A percentile compares a stretch with the other conserved stretches of the same genome.
Conservation (phyloP, 768 basidiomycete species). For the Lentinula guzmanii region DNA sequence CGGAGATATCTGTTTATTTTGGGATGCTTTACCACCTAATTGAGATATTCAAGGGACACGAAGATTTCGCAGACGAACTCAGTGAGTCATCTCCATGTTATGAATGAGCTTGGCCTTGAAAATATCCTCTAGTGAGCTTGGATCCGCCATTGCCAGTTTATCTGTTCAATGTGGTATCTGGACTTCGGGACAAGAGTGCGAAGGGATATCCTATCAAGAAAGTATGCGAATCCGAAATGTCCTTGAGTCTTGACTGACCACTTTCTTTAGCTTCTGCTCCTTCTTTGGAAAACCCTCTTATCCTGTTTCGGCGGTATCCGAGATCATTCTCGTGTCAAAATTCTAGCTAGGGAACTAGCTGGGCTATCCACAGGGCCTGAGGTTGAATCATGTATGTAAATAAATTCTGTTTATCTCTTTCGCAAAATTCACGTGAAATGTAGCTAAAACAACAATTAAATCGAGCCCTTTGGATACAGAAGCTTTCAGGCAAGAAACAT, state of each 20-base stretch:
- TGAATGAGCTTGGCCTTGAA: constrained; percentile 6
- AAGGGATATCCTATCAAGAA: constrained; percentile 98
- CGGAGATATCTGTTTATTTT: constrained; percentile 88
- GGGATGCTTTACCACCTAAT: constrained; percentile 95
- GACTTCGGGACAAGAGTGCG: constrained; percentile 86
- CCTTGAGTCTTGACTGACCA: constrained; percentile 1
- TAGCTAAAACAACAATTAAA: constrained; percentile 65
- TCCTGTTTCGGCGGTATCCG: constrained; percentile 91
- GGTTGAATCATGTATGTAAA: constrained; percentile 32
- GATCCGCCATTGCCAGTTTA: constrained; percentile 93
- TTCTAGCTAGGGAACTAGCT: constrained; percentile 77
- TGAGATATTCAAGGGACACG: constrained; percentile 89
- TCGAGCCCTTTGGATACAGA: constrained; percentile 89
- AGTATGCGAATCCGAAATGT: constrained; percentile 31
- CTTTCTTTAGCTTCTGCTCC: constrained; percentile 67
- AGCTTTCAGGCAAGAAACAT: constrained; percentile 82
- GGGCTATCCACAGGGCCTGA: constrained; percentile 56
- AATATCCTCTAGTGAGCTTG: constrained; percentile 67
- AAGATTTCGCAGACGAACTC: constrained; percentile 93
- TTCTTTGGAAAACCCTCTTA: constrained; percentile 92
- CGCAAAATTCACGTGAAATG: background rate
- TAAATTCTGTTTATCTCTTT: background rate
- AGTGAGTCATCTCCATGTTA: constrained; percentile 50
- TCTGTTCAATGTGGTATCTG: constrained; percentile 85
- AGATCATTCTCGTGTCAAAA: constrained; percentile 80